These are phyloP conservation scores for Globisporangium paddicum DNA, from an alignment of 352 stramenopile species.

Conservation along the genomic window DNA sequence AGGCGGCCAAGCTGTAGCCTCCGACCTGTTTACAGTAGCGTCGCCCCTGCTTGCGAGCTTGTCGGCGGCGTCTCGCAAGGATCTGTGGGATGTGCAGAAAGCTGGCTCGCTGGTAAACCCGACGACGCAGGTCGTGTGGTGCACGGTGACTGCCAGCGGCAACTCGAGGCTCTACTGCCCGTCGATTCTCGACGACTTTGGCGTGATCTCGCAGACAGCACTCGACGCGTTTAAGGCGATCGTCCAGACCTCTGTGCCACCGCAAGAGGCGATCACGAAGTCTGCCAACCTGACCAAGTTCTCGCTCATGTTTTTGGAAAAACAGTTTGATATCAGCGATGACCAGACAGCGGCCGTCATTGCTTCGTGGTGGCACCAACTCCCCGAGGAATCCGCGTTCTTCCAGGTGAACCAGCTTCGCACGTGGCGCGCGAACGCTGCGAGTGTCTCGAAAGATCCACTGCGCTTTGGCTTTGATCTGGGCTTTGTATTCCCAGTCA, in stretches of 20 bases:
- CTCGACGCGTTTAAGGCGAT: conserved; percentile 25
- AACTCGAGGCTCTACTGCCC: conserved; percentile 16
- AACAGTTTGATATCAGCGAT: conserved; percentile 24
- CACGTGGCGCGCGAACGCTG: conserved; percentile 22
- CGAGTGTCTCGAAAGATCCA: conserved; percentile 21
- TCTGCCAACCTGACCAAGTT: conserved; percentile 34
- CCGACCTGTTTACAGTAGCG: conserved; percentile 11
- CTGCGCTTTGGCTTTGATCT: conserved; percentile 44
- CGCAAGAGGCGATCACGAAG: conserved; percentile 17
- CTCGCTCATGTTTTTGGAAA: conserved; percentile 31
- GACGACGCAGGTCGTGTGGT: conserved; percentile 39
- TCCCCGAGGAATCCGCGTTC: conserved; percentile 34
- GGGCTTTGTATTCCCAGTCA: conserved; percentile 30
- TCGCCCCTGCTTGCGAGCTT: conserved; percentile 8
- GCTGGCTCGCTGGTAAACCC: conserved; percentile 47
- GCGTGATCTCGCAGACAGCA: conserved; percentile 16
- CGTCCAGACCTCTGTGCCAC: conserved; percentile 23
- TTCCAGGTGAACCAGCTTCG: conserved; percentile 41
- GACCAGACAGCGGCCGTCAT: conserved; percentile 23
- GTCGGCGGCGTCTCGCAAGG: conserved; percentile 19
- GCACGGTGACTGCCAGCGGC: conserved; percentile 21
- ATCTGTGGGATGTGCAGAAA: conserved; percentile 36
- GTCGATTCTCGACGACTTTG: conserved; percentile 39
- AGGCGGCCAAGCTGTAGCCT: not conserved
- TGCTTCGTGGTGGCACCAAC: conserved; percentile 34